These are phyloP conservation scores for Beta macrorhiza DNA, from an alignment of 179 eudicot genomes.

Conservation along the genomic window DNA sequence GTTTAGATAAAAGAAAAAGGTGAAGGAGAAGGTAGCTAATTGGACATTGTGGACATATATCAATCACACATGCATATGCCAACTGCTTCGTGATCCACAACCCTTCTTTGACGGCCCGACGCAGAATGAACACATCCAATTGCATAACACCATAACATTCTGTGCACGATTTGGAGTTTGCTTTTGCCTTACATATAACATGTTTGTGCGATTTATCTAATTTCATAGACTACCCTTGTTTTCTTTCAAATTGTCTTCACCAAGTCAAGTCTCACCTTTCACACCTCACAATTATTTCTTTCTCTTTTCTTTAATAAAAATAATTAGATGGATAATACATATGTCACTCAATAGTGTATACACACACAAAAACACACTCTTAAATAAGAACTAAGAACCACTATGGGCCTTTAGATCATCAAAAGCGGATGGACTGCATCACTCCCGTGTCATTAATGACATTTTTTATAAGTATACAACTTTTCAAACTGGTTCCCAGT, in stretches of 20 bases:
- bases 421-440: too few species aligned
- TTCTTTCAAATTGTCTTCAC: neutral
- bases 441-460: too few species aligned
- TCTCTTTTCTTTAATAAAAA: too few species aligned
- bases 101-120: constrained; percentile 18
- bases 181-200: neutral
- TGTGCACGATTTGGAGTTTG: constrained; percentile 15
- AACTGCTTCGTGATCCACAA: constrained; percentile 32
- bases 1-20: neutral
- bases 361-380: too few species aligned
- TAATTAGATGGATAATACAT: too few species aligned
- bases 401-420: too few species aligned
- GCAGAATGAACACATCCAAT: constrained; percentile 13
- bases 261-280: too few species aligned
- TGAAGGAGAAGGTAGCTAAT: neutral
- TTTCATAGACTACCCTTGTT: neutral
- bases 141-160: constrained; percentile 8
- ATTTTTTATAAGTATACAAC: too few species aligned
- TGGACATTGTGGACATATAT: constrained; percentile 8
- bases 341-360: too few species aligned
- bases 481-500: too few species aligned
- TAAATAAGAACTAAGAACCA: too few species aligned
- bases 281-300: too few species aligned
- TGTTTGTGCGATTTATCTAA: constrained; percentile 1
- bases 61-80: constrained; percentile 2